Evolutionary conservation across 2,329 filamentous ascomycete species (phyloP).

Genomic region (Beauveria asiatica): DNA sequence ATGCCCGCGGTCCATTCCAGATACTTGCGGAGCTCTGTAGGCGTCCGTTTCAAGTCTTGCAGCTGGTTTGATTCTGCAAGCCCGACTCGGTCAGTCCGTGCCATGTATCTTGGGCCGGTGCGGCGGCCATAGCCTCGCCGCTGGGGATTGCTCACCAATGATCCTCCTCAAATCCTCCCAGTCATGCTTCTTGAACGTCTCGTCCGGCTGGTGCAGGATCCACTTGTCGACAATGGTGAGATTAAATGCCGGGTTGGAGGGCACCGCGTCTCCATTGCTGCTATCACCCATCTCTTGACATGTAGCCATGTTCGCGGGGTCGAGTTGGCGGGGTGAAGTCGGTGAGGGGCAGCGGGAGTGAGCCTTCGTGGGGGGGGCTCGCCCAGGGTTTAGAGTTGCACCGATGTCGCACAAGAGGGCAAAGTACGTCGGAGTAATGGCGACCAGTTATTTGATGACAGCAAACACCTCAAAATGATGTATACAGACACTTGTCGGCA

Average conservation of each 20-base stretch:
- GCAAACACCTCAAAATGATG: no score
- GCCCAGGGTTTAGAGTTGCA: background rate
- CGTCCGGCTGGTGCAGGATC: conserved; percentile 56
- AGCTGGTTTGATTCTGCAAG: conserved; percentile 49
- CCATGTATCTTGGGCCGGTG: background rate
- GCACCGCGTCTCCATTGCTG: conserved; percentile 17
- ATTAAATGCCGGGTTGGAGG: conserved; percentile 41
- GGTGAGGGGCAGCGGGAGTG: background rate
- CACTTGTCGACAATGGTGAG: conserved; percentile 50
- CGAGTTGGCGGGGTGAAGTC: background rate
- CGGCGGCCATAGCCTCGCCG: background rate
- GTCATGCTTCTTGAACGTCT: conserved; percentile 58
- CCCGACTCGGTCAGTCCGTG: background rate
- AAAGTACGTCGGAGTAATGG: no score
- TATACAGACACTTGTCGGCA: background rate
- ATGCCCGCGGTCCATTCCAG: conserved; percentile 66
- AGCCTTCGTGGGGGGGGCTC: background rate
- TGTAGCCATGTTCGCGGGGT: background rate
- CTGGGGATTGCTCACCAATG: conserved; percentile 40
- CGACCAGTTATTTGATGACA: no score
- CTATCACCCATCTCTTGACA: conserved; percentile 31
- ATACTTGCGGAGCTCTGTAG: conserved; percentile 72
- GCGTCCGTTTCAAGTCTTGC: conserved; percentile 66
- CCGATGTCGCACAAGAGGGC: background rate
- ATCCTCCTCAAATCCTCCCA: conserved; percentile 68